Evolutionary conservation across 169 alveolate species (phyloP), one percentile per base, ranked within the genome.

Genomic region (Cyclospora cayetanensis): DNA sequence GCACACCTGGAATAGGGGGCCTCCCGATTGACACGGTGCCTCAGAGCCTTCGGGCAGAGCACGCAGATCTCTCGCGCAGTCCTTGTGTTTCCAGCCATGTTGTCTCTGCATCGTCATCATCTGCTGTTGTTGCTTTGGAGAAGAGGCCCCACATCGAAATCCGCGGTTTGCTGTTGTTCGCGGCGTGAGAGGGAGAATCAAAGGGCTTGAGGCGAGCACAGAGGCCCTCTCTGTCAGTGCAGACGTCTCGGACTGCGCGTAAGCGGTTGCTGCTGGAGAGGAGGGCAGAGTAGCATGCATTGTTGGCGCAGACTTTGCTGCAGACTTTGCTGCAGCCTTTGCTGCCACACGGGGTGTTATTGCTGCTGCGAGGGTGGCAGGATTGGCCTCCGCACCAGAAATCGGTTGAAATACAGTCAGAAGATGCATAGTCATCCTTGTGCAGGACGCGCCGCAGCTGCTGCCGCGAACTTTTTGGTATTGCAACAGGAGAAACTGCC

Each of bases 261-360:
- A 70, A 15, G 53, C 83, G 31, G 83, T 70, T 70, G 83, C 83
- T 70, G 83, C 83, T 1, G 83, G 83, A 2, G 83, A 70, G 27
- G 83, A 53, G 7, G 53, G 83, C 22, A 37, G 34, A n/a, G 37
- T 12, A 2, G 83, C 25, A 25, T 70, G 83, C 46, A 70, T 27
- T 15, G 83, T 12, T 4, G 83, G 83, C 9, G 83, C 31, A 12
- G 53, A 9, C 31, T 70, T 31, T 2, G 55, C 25, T 70, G 34
- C 53, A 7, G 83, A 4, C 29, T 46, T 27, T 31, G 83, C 83
- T 70, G 83, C 83, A 35, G 83, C 18, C 37, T 46, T 4, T 70
- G 83, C 55, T 70, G 83, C 53, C 22, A 15, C 7, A 46, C 55
- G 55, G 15, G 55, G 55, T 15, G 55, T 46, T 15, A 15, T 15